A percentile compares a stretch with the other conserved stretches of the same genome.
phyloP scores from a whole-genome alignment of 805 yeast species.

The Kazachstania martiniae region DNA sequence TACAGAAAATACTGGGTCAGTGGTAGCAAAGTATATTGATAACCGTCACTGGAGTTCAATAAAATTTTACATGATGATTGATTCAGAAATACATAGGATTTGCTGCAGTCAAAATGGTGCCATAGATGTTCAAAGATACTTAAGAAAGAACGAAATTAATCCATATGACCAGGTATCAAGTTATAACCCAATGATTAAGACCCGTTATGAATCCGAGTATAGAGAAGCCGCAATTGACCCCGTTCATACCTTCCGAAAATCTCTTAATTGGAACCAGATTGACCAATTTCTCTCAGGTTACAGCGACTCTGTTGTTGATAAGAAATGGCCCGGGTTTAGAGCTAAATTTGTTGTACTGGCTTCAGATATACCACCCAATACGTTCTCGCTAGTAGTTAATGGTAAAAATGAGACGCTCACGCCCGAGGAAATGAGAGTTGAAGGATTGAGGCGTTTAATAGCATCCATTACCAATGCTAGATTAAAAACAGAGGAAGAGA shows the following conservation, averaged over 20 bases:
- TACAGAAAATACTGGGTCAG: conserved; percentile 39
- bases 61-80: conserved; percentile 63
- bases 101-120: conserved; percentile 60
- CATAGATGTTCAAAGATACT: conserved; percentile 70
- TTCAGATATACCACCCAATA: conserved; percentile 50
- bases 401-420: conserved; percentile 51
- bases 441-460: conserved; percentile 68
- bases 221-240: conserved; percentile 47
- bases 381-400: conserved; percentile 29
- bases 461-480: conserved; percentile 49
- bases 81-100: conserved; percentile 79
- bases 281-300: conserved; percentile 91
- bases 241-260: conserved; percentile 39
- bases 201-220: conserved; percentile 66
- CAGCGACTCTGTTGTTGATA: conserved; percentile 53
- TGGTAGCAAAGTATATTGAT: conserved; percentile 44
- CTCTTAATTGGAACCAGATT: conserved; percentile 79
- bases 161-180: conserved; percentile 26
- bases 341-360: conserved; percentile 83
- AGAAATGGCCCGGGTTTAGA: conserved; percentile 44
- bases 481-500: conserved; percentile 35
- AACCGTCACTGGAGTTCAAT: conserved; percentile 39
- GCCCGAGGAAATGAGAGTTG: conserved; percentile 85
- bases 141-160: conserved; percentile 29
- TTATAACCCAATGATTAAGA: conserved; percentile 52